Evolutionary conservation across 768 basidiomycete genomes (phyloP).

Genomic region (Xerocomus spinulosus): DNA sequence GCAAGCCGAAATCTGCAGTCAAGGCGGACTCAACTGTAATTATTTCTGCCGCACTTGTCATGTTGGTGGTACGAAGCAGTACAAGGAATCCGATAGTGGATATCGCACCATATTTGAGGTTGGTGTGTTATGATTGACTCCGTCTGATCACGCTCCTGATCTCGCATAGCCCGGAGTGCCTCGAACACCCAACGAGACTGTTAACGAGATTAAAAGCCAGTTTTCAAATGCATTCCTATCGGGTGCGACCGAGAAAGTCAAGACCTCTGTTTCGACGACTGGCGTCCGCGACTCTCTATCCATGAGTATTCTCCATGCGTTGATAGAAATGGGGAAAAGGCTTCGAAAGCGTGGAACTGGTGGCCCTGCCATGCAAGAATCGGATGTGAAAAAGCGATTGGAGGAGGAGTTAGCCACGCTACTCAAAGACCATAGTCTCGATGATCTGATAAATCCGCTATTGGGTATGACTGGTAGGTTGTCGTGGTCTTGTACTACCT

Average conservation of each 20-base stretch:
- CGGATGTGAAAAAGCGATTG: background rate
- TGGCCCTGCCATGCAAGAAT: background rate
- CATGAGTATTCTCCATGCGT: background rate
- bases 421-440: background rate
- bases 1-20: slow-evolving; percentile 32
- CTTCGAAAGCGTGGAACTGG: background rate
- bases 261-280: background rate
- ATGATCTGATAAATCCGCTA: background rate
- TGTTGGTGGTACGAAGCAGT: slow-evolving; percentile 24
- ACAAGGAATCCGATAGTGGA: slow-evolving; percentile 23
- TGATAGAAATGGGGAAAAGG: background rate
- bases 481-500: background rate
- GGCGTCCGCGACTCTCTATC: background rate
- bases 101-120: slow-evolving; percentile 16
- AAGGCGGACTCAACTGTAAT: slow-evolving; percentile 27
- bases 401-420: background rate
- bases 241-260: background rate
- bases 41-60: slow-evolving; percentile 30
- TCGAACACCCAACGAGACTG: background rate
- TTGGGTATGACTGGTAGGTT: background rate
- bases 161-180: background rate
- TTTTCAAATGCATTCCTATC: background rate
- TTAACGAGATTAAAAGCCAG: too few relatives aligned
- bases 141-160: too few relatives aligned
- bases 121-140: too few relatives aligned